Evolutionary conservation across 148 eudicot genomes (phyloP), one percentile per base, ranked within the genome.

Genomic region (Oxyria digyna): DNA sequence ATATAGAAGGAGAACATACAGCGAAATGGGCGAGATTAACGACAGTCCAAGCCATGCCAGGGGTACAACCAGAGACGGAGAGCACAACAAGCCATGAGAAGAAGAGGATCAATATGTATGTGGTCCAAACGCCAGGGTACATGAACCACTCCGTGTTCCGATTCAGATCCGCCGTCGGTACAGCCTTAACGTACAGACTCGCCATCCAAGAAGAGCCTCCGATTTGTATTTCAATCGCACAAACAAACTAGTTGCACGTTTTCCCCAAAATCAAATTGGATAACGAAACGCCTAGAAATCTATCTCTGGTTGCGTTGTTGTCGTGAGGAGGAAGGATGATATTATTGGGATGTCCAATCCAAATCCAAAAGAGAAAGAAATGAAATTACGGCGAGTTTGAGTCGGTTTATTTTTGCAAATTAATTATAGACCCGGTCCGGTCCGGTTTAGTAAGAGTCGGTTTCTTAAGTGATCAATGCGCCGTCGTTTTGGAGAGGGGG

Each of bases 51-150:
- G 96, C 96, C 85, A 84, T 81, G 72, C 96, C 96, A 37, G 96
- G 85, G 33, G 89, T 52, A 68, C 91, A 90, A 40, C 85, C 83
- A 33, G 80, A 84, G 70, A 90, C 50, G 42, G 96, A 87, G 62
- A 90, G 86, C 29, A 90, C 86, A 26, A 85, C 54, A 67, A 90
- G 86, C 96, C 96, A 90, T 0, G 89, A 72, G 77, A 90, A 84
- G 78, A 90, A 90, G 18, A 87, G 73, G 55, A 90, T 79, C 72
- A 87, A 77, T 23, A 90, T 90, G 65, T 90, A 90, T 0, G 86
- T 84, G 5, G 94, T 90, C 96, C 96, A 90, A 6, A 90, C 96
- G 5, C 96, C 96, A 0, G 96, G 96, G 49, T 89, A 89, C 64
- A 82, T 89, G 72, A 89, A 89, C 96, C 96, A 89, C 72, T 89